phyloP scores from a whole-genome alignment of 331 rosid genomes.

The Quercus phellos region DNA sequence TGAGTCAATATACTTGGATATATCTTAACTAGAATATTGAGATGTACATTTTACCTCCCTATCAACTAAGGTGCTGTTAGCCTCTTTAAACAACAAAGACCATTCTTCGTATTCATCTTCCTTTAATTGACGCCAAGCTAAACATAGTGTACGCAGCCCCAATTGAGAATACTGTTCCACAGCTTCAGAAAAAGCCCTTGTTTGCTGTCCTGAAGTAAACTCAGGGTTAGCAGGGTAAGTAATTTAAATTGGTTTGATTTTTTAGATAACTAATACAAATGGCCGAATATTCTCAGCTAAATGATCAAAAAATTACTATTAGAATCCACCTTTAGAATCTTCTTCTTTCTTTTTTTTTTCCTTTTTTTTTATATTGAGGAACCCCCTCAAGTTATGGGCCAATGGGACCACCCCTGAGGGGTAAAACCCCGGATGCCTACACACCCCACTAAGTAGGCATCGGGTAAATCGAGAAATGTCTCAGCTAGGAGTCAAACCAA shows the following conservation, averaged over 20 bases:
- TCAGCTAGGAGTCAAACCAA: too few relatives aligned
- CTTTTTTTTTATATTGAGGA: too few relatives aligned
- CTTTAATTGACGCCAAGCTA: conserved; percentile 86
- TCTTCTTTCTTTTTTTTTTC: too few relatives aligned
- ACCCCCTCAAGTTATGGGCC: too few relatives aligned
- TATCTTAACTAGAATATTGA: conserved; percentile 1
- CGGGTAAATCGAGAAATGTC: too few relatives aligned
- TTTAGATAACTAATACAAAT: conserved; percentile 1
- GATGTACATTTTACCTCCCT: conserved; percentile 72
- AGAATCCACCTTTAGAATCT: not conserved
- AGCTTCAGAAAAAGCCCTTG: conserved; percentile 77
- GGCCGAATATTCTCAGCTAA: not conserved
- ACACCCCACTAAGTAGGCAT: too few relatives aligned
- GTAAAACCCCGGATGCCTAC: too few relatives aligned
- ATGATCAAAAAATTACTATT: not conserved
- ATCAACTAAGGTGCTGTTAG: conserved; percentile 89
- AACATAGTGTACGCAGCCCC: conserved; percentile 87
- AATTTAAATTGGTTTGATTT: not conserved
- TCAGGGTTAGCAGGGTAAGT: conserved; percentile 10
- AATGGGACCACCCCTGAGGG: too few relatives aligned
- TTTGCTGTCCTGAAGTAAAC: conserved; percentile 77
- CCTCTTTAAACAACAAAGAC: conserved; percentile 95
- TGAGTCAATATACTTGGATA: not conserved
- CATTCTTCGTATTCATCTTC: conserved; percentile 86
- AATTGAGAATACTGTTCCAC: conserved; percentile 91